Conservation (phyloP, 768 basidiomycete species). For the Suillus variegatus region DNA sequence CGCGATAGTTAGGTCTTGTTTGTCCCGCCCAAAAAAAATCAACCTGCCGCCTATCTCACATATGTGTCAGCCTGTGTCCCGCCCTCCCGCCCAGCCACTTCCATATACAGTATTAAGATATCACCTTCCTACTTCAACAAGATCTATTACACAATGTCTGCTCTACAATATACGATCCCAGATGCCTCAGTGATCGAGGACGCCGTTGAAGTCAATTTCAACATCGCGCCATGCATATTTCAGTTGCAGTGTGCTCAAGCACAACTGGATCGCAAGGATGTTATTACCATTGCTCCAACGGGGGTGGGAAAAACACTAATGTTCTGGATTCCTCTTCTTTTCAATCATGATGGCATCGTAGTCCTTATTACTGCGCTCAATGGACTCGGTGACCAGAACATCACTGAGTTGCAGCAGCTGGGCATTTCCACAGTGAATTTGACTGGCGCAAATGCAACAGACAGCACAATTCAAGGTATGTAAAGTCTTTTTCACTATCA, state of each 20-base stretch:
- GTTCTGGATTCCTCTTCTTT: constrained; percentile 13
- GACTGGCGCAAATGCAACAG: background rate
- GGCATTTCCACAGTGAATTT: background rate
- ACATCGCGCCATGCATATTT: background rate
- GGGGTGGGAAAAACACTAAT: constrained; percentile 10
- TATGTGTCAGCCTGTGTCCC: no score
- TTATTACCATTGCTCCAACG: constrained; percentile 15
- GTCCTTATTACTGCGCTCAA: background rate
- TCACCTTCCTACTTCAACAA: background rate
- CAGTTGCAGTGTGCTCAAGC: constrained; percentile 1
- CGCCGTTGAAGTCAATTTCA: background rate
- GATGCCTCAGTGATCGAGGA: background rate
- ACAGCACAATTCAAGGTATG: background rate
- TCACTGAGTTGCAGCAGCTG: background rate
- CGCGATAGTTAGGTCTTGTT: background rate
- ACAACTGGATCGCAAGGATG: constrained; percentile 6
- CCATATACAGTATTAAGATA: background rate
- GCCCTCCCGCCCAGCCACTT: background rate
- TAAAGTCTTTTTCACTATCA: background rate
- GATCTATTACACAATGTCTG: constrained; percentile 4
- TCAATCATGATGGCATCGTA: background rate
- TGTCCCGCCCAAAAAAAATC: background rate
- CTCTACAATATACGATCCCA: background rate
- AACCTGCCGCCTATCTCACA: no score
- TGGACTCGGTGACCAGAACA: background rate